Percentiles rank a stretch among this genome's conserved stretches.
phyloP scores from a whole-genome alignment of 345 rosid species.

The Passiflora organensis region DNA sequence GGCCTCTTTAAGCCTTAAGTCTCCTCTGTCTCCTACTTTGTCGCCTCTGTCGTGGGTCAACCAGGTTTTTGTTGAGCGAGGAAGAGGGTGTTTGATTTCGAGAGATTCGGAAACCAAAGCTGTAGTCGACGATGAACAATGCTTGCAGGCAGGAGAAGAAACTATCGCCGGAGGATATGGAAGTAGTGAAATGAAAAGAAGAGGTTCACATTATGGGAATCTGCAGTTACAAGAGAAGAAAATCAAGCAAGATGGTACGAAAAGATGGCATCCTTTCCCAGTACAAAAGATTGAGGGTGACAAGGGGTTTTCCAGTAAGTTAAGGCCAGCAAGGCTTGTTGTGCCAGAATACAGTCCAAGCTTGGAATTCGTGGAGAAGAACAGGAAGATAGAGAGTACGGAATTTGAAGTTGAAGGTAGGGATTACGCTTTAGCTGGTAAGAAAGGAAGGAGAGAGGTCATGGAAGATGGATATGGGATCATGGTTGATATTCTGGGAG shows the following conservation, averaged over 20 bases:
- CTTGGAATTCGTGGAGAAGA: constrained; percentile 4
- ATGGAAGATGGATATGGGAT: constrained; percentile 47
- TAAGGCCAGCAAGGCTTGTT: constrained; percentile 42
- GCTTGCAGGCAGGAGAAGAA: background rate
- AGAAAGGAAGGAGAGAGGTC: constrained; percentile 42
- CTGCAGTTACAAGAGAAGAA: background rate
- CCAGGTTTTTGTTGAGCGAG: constrained; percentile 1
- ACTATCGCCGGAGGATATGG: background rate
- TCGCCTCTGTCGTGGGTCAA: constrained; percentile 13
- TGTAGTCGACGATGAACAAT: background rate
- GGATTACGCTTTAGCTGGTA: constrained; percentile 34
- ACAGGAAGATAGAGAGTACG: constrained; percentile 19
- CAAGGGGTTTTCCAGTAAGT: background rate
- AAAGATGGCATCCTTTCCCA: background rate
- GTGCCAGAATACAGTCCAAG: constrained; percentile 24
- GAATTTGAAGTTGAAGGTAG: constrained; percentile 37
- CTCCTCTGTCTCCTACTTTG: constrained; percentile 5
- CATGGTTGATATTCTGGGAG: constrained; percentile 34
- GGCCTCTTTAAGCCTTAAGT: constrained; percentile 12
- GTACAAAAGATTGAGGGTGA: constrained; percentile 1
- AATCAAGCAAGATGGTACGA: constrained; percentile 1
- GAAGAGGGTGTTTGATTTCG: background rate
- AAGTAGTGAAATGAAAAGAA: too few species aligned
- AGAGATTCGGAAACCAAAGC: background rate
- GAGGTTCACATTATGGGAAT: background rate